These are phyloP conservation scores for Globisporangium parvum DNA, from an alignment of 352 stramenopile species.

Conservation along the genomic window DNA sequence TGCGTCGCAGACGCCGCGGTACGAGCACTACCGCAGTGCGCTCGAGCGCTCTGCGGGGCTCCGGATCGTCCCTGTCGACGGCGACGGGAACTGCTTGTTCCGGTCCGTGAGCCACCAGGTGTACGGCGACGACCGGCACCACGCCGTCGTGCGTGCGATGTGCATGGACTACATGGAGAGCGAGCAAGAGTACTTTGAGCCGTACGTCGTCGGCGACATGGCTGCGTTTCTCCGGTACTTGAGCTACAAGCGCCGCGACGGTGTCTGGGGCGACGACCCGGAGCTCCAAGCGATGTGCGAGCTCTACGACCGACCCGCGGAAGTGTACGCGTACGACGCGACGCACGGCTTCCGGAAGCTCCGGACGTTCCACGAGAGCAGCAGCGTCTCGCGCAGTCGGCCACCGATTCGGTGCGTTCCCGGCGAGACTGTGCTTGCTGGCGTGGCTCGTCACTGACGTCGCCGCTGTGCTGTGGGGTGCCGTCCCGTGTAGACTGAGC, in stretches of 20 bases:
- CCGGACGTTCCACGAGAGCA: conserved; percentile 87
- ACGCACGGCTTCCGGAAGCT: conserved; percentile 67
- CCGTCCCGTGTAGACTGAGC: no score
- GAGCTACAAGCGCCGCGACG: conserved; percentile 80
- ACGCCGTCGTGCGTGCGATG: conserved; percentile 82
- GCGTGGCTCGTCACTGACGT: background rate
- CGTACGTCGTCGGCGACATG: conserved; percentile 87
- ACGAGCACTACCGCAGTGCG: conserved; percentile 62
- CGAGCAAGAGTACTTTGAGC: conserved; percentile 91
- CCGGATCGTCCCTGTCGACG: conserved; percentile 68
- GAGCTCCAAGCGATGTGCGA: conserved; percentile 96
- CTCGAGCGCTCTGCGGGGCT: conserved; percentile 30
- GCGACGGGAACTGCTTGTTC: conserved; percentile 98
- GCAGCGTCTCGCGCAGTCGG: conserved; percentile 40
- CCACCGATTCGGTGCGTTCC: conserved; percentile 56
- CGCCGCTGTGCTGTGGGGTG: no score
- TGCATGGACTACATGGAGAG: conserved; percentile 96
- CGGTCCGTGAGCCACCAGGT: conserved; percentile 94
- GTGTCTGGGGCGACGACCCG: conserved; percentile 94
- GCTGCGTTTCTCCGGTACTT: conserved; percentile 89
- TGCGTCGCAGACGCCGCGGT: conserved; percentile 64
- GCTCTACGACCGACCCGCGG: conserved; percentile 87
- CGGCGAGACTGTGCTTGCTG: background rate
- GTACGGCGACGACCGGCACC: conserved; percentile 90
- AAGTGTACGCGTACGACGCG: conserved; percentile 88